Evolutionary conservation across 208 protist species (phyloP).

Genomic region (Novymonas esmeraldas): DNA sequence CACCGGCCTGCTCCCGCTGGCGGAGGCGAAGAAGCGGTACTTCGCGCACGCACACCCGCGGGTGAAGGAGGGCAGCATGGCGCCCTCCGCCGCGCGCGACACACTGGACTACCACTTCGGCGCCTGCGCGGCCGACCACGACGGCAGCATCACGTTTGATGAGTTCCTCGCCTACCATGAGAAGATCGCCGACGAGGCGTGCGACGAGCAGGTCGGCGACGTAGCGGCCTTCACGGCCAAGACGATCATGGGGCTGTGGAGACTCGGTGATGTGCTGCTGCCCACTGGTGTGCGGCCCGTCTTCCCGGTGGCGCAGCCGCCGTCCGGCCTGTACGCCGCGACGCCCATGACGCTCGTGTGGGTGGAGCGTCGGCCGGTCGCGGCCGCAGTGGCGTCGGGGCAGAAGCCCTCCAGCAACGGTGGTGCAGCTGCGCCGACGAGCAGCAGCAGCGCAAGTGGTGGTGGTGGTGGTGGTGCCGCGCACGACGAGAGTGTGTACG

Average conservation of each 20-base stretch:
- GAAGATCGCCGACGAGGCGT: conserved; percentile 73
- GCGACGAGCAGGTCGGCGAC: conserved; percentile 58
- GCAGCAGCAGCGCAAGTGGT: not conserved
- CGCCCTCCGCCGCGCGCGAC: conserved; percentile 62
- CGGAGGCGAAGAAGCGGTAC: conserved; percentile 56
- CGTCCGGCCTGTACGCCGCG: conserved; percentile 62
- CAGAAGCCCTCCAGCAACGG: not conserved
- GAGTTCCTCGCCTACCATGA: conserved; percentile 85
- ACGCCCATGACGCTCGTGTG: conserved; percentile 82
- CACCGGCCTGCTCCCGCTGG: conserved; percentile 48
- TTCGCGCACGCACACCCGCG: conserved; percentile 72
- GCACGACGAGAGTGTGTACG: conserved; percentile 20
- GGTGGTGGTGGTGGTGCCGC: not conserved
- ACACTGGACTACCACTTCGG: conserved; percentile 68
- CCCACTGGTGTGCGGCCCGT: conserved; percentile 75
- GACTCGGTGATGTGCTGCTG: conserved; percentile 70
- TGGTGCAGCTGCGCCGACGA: not conserved
- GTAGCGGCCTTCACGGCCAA: conserved; percentile 55
- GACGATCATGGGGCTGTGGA: conserved; percentile 74
- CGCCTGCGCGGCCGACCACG: conserved; percentile 44
- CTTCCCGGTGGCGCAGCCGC: conserved; percentile 43
- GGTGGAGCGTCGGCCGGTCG: conserved; percentile 26
- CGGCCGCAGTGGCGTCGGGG: not conserved
- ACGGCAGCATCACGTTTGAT: conserved; percentile 70
- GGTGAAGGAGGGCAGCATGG: conserved; percentile 76